A percentile compares a stretch with the other conserved stretches of the same genome.
These are phyloP conservation scores for Spatholobus suberectus DNA, from an alignment of 306 rosid genomes.

Conservation along the genomic window DNA sequence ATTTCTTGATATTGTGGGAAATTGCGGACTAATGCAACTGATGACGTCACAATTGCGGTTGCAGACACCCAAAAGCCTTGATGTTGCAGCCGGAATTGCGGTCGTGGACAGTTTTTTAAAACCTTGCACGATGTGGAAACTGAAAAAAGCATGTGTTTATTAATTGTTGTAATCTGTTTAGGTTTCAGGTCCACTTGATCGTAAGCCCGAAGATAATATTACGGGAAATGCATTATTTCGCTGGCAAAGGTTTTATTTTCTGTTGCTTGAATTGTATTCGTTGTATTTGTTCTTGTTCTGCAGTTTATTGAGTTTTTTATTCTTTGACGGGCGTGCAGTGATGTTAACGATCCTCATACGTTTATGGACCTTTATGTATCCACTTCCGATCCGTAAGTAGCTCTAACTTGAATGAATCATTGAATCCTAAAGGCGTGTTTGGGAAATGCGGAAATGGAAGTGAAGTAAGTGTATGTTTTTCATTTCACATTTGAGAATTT, in stretches of 20 bases:
- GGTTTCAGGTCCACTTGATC: slow-evolving; percentile 95
- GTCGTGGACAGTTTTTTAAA: too few relatives aligned
- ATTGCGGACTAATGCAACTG: too few relatives aligned
- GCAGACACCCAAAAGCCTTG: too few relatives aligned
- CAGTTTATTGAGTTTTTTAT: neutral
- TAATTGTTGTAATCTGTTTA: slow-evolving; percentile 32
- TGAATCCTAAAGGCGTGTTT: neutral
- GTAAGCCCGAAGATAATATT: slow-evolving; percentile 63
- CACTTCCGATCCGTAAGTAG: slow-evolving; percentile 77
- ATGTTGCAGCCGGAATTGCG: too few relatives aligned
- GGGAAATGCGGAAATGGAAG: neutral
- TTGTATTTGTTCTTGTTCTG: neutral
- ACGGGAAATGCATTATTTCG: slow-evolving; percentile 85
- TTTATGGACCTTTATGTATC: slow-evolving; percentile 86
- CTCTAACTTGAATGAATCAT: slow-evolving; percentile 28
- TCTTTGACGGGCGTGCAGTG: slow-evolving; percentile 55
- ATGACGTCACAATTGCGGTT: too few relatives aligned
- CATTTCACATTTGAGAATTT: neutral
- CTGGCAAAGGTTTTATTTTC: slow-evolving; percentile 76
- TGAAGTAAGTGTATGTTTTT: neutral
- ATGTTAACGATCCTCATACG: slow-evolving; percentile 85
- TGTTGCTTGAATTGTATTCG: neutral
- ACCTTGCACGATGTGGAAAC: neutral
- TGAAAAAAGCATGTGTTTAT: neutral
- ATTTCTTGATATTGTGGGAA: too few relatives aligned